Base-by-base conservation (phyloP, 768 basidiomycete species). In the Gautieria morchelliformis region DNA sequence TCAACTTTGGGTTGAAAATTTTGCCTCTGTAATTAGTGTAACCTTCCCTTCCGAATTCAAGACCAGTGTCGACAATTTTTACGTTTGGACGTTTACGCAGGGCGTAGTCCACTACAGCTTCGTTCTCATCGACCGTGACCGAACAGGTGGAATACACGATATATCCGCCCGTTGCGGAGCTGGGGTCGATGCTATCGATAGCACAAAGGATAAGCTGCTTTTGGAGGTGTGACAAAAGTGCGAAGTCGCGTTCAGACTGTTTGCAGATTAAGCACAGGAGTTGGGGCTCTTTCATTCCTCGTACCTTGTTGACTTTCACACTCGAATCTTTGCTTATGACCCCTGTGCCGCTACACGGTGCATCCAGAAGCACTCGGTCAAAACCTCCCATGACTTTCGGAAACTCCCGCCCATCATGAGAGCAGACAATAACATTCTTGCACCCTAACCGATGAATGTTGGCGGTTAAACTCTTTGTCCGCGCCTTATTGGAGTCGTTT, bases 301-400 rank as follows among this genome's bases (percentile, higher is more conserved):
- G 62, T 63, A 93, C 95, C 84, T 99, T 99, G 81, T 96, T 99
- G 64, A 92, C 78, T 73, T 99, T 99, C 61, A 99, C 96, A 68
- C 92, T 93, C 19, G 89, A 79, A 68, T 99, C 96, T 71, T 99
- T 99, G 72, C 86, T 89, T 68, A 99, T 99, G 56, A 99, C 95
- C 59, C 96, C 96, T 2, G 96, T 98, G 33, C 96, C 96, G 64
- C 89, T 92, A 70, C 96, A 99, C 27, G 96, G 96, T 37, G 96
- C 95, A 71, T 99, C 96, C 46, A 99, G 72, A 53, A 99, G 73
- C 44, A 98, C 93, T n/a, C 96, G 79, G 66, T 99, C 95, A 65
- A 99, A 99, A 6, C 96, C 96, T 20, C 95, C 96, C 79, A 99
- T 94, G 49, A 99, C 93, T 70, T 93, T 96, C 15, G 96, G 96